These are phyloP conservation scores for Pseudogymnoascus sp. DNA, from an alignment of 2,329 filamentous ascomycete genomes.

Conservation along the genomic window DNA sequence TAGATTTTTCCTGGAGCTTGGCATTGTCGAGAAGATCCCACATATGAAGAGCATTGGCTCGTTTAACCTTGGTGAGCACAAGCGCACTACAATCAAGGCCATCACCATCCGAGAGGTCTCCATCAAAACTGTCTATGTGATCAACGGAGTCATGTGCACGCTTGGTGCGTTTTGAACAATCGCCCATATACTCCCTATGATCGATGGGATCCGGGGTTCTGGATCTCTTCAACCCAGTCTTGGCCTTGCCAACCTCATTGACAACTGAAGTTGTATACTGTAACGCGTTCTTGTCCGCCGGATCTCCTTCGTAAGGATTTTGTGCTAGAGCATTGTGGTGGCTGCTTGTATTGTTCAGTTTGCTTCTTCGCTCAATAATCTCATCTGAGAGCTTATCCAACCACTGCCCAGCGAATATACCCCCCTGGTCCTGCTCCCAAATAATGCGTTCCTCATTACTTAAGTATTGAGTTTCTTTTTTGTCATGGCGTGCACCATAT, in stretches of 20 bases:
- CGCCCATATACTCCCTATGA: background rate
- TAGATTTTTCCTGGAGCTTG: background rate
- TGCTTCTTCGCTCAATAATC: background rate
- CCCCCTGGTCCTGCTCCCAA: background rate
- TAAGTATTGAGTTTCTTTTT: background rate
- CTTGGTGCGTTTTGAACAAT: background rate
- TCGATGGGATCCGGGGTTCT: background rate
- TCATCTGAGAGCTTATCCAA: background rate
- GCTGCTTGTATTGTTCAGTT: background rate
- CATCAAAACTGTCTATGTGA: background rate
- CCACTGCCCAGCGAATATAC: background rate
- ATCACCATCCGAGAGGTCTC: background rate
- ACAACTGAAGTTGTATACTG: background rate
- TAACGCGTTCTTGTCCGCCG: background rate
- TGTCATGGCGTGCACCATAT: background rate
- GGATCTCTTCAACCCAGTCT: background rate
- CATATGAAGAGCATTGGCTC: background rate
- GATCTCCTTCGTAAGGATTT: background rate
- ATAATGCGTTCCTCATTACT: background rate
- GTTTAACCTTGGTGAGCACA: background rate
- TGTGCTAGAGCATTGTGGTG: background rate
- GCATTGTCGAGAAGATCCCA: background rate
- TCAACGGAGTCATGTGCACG: background rate
- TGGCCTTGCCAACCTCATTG: background rate
- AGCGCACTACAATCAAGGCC: background rate